Conservation (phyloP, 1,284 basidiomycete genomes). For the Chalciporus sp. region DNA sequence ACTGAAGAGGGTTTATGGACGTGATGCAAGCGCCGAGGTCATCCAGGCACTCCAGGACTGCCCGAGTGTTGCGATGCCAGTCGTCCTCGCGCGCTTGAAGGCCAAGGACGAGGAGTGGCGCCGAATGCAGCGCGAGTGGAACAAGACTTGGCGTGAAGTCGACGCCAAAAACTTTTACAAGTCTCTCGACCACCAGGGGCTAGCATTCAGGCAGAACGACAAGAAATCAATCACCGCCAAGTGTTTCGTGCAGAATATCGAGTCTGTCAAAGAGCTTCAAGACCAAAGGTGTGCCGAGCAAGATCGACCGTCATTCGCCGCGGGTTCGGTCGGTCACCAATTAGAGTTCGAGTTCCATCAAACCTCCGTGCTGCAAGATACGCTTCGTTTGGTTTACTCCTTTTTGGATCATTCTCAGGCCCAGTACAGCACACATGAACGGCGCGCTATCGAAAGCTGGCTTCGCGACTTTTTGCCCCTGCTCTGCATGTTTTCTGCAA, state of each 20-base stretch:
- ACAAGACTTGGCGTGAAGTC: constrained; percentile 95
- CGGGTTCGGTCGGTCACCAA: constrained; percentile 66
- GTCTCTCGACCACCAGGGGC: constrained; percentile 94
- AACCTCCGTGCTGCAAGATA: constrained; percentile 81
- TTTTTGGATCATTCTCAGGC: constrained; percentile 87
- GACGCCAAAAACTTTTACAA: constrained; percentile 98
- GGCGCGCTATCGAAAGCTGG: constrained; percentile 84
- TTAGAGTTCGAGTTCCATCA: constrained; percentile 83
- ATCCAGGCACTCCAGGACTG: constrained; percentile 92
- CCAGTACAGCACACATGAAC: constrained; percentile 76
- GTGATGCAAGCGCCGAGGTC: constrained; percentile 81
- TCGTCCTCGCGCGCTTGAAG: constrained; percentile 89
- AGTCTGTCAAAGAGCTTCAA: constrained; percentile 76
- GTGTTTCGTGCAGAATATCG: constrained; percentile 88
- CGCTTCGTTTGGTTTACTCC: constrained; percentile 86
- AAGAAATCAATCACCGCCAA: constrained; percentile 95
- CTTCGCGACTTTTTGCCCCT: constrained; percentile 84
- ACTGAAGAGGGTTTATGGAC: constrained; percentile 94
- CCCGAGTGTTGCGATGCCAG: constrained; percentile 88
- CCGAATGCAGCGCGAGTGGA: constrained; percentile 93
- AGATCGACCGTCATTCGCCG: constrained; percentile 38
- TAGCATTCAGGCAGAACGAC: constrained; percentile 93
- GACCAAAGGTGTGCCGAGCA: constrained; percentile 47
- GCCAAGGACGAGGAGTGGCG: constrained; percentile 99
- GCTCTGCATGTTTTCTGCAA: constrained; percentile 75